Percentiles rank a stretch among this genome's conserved stretches.
phyloP scores from a whole-genome alignment of 805 yeast species.

The Millerozyma acaciae region DNA sequence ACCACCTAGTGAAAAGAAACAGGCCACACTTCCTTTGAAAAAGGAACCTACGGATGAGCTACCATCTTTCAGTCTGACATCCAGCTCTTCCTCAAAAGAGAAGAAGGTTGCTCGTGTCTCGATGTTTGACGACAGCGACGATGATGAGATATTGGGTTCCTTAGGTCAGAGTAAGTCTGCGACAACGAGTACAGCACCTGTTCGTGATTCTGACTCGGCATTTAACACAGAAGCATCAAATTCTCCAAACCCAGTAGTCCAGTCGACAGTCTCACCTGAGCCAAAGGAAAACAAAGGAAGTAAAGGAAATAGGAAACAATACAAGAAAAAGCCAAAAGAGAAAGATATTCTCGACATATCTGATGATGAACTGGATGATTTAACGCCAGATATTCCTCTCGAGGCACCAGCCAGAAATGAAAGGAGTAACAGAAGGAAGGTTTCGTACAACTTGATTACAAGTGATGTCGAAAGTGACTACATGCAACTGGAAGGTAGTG shows the following conservation, averaged over 20 bases:
- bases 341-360: too few species aligned
- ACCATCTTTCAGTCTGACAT: conserved; percentile 11
- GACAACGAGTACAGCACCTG: too few species aligned
- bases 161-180: too few species aligned
- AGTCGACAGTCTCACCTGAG: too few species aligned
- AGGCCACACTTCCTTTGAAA: conserved; percentile 3
- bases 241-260: too few species aligned
- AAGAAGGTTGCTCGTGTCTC: conserved; percentile 4
- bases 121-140: conserved; percentile 31
- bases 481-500: conserved; percentile 10
- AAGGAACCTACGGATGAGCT: conserved; percentile 10
- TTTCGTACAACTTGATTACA: conserved; percentile 10
- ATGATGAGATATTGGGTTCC: conserved; percentile 26
- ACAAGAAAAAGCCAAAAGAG: too few species aligned
- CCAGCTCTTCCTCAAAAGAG: conserved; percentile 4
- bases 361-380: conserved; percentile 26
- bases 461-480: conserved; percentile 17
- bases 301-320: too few species aligned
- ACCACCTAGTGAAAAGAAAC: conserved; percentile 6
- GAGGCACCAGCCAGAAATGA: conserved; percentile 9
- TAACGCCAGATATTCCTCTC: conserved; percentile 7
- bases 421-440: conserved; percentile 7
- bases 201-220: too few species aligned
- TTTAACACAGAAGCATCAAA: too few species aligned
- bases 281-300: too few species aligned